Evolutionary conservation across 2,329 filamentous ascomycete species (phyloP).

Genomic region (Chaetothyriales sp.): DNA sequence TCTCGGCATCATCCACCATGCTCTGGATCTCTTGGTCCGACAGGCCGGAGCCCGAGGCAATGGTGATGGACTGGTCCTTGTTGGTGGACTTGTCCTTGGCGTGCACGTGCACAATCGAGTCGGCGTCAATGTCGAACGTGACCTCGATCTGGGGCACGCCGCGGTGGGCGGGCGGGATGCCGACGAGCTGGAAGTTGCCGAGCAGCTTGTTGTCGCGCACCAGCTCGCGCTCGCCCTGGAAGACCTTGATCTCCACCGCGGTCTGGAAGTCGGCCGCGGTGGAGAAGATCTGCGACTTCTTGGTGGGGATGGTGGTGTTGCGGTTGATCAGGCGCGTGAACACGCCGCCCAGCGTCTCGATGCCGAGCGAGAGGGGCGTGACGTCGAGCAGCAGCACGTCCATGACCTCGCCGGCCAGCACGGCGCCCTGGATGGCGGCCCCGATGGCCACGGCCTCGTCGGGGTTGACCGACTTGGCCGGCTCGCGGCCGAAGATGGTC

Average conservation of each 20-base stretch:
- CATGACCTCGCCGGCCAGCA: conserved; percentile 91
- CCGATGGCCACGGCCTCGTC: conserved; percentile 97
- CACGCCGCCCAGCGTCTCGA: conserved; percentile 94
- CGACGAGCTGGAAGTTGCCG: conserved; percentile 98
- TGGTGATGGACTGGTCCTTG: conserved; percentile 99
- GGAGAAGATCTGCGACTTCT: conserved; percentile 98
- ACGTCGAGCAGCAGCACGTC: conserved; percentile 92
- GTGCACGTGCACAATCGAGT: conserved; percentile 94
- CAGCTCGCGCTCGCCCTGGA: conserved; percentile 98
- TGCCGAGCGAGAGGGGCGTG: conserved; percentile 90
- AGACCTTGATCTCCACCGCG: conserved; percentile 98
- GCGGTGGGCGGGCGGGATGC: conserved; percentile 89
- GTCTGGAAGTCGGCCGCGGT: conserved; percentile 97
- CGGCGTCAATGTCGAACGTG: conserved; percentile 96
- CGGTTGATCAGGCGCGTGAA: conserved; percentile 98
- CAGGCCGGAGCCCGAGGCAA: conserved; percentile 92
- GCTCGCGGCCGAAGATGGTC: conserved; percentile 89
- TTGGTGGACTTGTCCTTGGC: conserved; percentile 98
- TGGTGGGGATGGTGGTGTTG: conserved; percentile 97
- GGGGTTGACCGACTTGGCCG: conserved; percentile 95
- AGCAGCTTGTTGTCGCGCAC: conserved; percentile 97
- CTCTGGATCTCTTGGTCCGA: conserved; percentile 87
- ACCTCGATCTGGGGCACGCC: conserved; percentile 95
- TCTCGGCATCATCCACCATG: conserved; percentile 97
- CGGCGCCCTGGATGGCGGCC: conserved; percentile 92